These are phyloP conservation scores for Extremus antarcticus DNA, from an alignment of 495 filamentous ascomycete genomes.

Conservation along the genomic window DNA sequence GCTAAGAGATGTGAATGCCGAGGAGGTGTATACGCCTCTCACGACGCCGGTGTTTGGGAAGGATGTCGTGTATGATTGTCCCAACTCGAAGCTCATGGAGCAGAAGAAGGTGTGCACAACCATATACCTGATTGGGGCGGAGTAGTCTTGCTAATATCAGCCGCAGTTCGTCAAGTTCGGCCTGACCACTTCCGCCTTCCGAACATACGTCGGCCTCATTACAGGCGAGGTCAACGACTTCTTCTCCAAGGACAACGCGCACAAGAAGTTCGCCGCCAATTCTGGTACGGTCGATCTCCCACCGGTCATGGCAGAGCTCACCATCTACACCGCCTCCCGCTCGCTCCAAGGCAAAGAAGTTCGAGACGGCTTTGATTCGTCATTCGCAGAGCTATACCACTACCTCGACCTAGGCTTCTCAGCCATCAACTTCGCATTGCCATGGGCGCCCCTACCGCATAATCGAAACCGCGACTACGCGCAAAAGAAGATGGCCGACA, in stretches of 20 bases:
- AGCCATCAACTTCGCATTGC: slow-evolving; percentile 56
- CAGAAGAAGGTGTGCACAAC: slow-evolving; percentile 47
- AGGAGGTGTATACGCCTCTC: slow-evolving; percentile 52
- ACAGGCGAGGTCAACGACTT: slow-evolving; percentile 43
- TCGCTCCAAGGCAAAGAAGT: slow-evolving; percentile 57
- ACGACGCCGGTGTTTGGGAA: slow-evolving; percentile 54
- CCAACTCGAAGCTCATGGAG: slow-evolving; percentile 57
- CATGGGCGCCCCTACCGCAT: slow-evolving; percentile 51
- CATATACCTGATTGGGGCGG: slow-evolving; percentile 14
- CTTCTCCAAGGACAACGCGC: slow-evolving; percentile 19
- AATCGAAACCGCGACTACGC: slow-evolving; percentile 51
- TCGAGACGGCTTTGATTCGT: slow-evolving; percentile 48
- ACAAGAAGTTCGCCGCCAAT: slow-evolving; percentile 37
- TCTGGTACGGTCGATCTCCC: slow-evolving; percentile 44
- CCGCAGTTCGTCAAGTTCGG: slow-evolving; percentile 54
- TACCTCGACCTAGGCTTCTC: slow-evolving; percentile 56
- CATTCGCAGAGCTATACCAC: slow-evolving; percentile 53
- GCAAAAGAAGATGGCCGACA: slow-evolving; percentile 45
- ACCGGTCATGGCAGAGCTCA: slow-evolving; percentile 48
- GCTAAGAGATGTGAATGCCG: slow-evolving; percentile 50
- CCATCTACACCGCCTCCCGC: slow-evolving; percentile 56
- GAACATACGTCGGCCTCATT: slow-evolving; percentile 50
- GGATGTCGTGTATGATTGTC: slow-evolving; percentile 56
- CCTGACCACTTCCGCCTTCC: slow-evolving; percentile 50
- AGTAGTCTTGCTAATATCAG: background rate